Base-by-base conservation (phyloP, 352 stramenopile species). In the Pythium guiyangense region DNA sequence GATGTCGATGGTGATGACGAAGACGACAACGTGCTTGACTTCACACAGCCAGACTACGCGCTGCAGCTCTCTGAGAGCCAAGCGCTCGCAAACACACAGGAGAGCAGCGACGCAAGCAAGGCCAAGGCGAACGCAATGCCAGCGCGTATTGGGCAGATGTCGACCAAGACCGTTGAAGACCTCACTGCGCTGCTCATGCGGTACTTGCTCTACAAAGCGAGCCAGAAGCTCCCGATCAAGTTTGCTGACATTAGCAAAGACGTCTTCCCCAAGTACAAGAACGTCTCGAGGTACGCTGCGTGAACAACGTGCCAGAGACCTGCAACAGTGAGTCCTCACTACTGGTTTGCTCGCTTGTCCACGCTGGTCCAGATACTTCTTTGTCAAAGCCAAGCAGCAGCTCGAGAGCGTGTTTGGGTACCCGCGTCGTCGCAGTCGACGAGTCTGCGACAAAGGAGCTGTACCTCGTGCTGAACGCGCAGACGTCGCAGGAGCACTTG, bases 121-220 rank as follows among this genome's bases (percentile, higher is more conserved):
- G 31, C 57, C 12, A 79, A 74, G 45, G 15, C 62, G 40, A 71
- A 62, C 3, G 63, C 45, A 25, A 63, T 75, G 48, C 76, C 78
- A 0, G 66, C 73, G 52, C 69, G 69, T 4, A 62, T 89, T 22
- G 70, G 71, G 0, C 72, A 85, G 50, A 51, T 91, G 31, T 76
- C 72, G 6, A 52, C 72, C 8, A 89, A 91, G 70, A 67, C 77
- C 10, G 63, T 91, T 31, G 79, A 90, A 6, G 82, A 92, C 59
- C 68, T 91, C 49, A 90, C 69, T 14, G 74, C 79, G 42, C 82
- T 84, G 57, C 59, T 92, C 31, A 82, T 94, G 56, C 84, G 84
- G 35, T 94, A 91, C 57, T 75, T 94, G 67, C 69, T 94, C 39
- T 94, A 94, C 82, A 94, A 91, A 56, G 82, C 76, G 37, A 81